Evolutionary conservation across 2,329 filamentous ascomycete species (phyloP).

Genomic region (Talaromyces islandicus): DNA sequence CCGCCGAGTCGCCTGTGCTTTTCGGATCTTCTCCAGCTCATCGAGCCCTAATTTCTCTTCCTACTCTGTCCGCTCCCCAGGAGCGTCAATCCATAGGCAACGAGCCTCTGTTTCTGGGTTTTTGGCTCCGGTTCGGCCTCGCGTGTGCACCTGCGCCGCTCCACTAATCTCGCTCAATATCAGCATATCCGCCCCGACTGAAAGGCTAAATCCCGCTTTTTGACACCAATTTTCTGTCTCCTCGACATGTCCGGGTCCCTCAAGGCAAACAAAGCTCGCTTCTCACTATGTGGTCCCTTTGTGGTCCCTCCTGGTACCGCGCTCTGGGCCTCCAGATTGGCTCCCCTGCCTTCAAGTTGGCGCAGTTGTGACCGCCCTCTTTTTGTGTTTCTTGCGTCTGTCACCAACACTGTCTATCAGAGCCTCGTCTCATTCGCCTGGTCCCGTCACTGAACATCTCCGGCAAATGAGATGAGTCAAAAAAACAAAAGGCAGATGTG

Average conservation of each 20-base stretch:
- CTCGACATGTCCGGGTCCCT: background rate
- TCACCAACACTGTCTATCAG: slow-evolving; percentile 9
- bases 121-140: slow-evolving; percentile 3
- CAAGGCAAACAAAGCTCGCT: background rate
- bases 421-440: slow-evolving; percentile 7
- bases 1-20: slow-evolving; percentile 12
- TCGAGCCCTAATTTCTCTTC: slow-evolving; percentile 7
- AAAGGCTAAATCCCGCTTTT: slow-evolving; percentile 7
- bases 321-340: slow-evolving; percentile 1
- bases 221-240: background rate
- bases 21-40: slow-evolving; percentile 5
- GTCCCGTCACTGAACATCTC: background rate
- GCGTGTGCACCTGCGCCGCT: background rate
- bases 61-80: background rate
- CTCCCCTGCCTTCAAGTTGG: background rate
- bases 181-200: slow-evolving; percentile 6
- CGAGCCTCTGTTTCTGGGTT: slow-evolving; percentile 4
- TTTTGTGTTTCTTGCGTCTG: slow-evolving; percentile 9
- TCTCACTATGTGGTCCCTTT: slow-evolving; percentile 4
- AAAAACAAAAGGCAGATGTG: background rate
- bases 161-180: slow-evolving; percentile 1
- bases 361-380: slow-evolving; percentile 3
- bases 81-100: slow-evolving; percentile 8
- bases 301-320: background rate
- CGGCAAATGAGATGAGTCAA: background rate